Evolutionary conservation across 345 rosid species (phyloP).

Genomic region (Eucalyptus pauciflora): DNA sequence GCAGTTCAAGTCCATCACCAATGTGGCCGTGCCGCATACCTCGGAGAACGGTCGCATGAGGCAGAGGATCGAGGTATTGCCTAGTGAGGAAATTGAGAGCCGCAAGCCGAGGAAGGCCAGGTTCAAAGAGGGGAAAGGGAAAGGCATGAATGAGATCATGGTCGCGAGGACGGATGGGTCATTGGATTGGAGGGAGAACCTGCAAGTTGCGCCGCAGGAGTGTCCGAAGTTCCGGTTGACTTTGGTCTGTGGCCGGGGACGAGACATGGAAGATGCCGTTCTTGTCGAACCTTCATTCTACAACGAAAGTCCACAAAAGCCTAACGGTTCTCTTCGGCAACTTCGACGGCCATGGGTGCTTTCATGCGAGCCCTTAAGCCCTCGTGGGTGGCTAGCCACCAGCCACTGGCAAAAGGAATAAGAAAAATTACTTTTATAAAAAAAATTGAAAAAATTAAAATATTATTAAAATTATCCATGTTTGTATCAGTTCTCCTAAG

Average conservation of each 20-base stretch:
- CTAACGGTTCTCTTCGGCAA: slow-evolving; percentile 43
- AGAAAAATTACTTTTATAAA: too few relatives aligned
- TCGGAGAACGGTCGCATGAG: slow-evolving; percentile 31
- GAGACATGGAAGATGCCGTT: slow-evolving; percentile 94
- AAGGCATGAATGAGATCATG: neutral
- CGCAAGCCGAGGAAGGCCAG: neutral
- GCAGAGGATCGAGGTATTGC: slow-evolving; percentile 12
- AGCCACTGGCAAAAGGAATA: too few relatives aligned
- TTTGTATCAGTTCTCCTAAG: too few relatives aligned
- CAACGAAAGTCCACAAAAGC: neutral
- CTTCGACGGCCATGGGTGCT: slow-evolving; percentile 94
- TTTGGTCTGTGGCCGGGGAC: slow-evolving; percentile 77
- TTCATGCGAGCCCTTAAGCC: slow-evolving; percentile 40
- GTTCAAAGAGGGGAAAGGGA: neutral
- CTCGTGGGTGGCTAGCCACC: too few relatives aligned
- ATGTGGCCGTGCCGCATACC: slow-evolving; percentile 11
- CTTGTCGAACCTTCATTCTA: slow-evolving; percentile 35
- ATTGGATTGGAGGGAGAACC: neutral
- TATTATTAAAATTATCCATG: too few relatives aligned
- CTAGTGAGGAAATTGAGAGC: neutral
- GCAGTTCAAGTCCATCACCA: slow-evolving; percentile 36
- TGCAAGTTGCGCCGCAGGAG: neutral
- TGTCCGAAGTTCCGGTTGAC: slow-evolving; percentile 56
- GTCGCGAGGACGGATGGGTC: neutral
- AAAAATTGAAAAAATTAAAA: too few relatives aligned